Base-by-base conservation (phyloP, 108 stramenopile genomes). In the Craspedostauros australis region DNA sequence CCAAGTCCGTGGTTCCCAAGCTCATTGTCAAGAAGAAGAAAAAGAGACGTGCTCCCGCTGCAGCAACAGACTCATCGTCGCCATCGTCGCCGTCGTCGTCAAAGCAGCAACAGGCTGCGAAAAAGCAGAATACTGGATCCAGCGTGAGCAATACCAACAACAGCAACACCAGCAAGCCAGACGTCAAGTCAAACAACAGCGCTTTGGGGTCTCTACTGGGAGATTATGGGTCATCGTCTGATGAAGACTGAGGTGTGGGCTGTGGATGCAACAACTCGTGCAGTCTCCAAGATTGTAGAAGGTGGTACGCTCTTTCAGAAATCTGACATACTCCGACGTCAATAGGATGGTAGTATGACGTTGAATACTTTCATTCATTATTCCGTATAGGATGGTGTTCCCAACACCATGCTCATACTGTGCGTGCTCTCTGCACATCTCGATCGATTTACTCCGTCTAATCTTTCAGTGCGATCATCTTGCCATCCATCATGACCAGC, bases 151-250 rank as follows among this genome's bases (percentile, higher is more conserved):
- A 55, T 32, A 46, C 16, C 2, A 23, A 27, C 24, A 26, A 53
- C 29, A 23, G 31, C 12, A 57, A 37, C n/a, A 46, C 11, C 21
- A 19, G 20, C 12, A 52, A 28, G 57, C 34, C 43, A 7, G 38
- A 61, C 1, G 19, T n/a, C 42, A 15, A 14, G 11, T 43, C 42
- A 51, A 34, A 6, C 5, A 15, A 16, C 18, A n/a, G 23, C 28
- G 12, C 8, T 19, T 39, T 88, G 30, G 72, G 75, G 24, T 50
- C 57, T 22, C 39, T 78, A 25, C 44, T 88, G 22, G 71, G 66
- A 34, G 78, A 73, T 15, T 88, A 88, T 40, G 82, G 80, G 16
- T 83, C 84, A 11, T 60, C 54, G 9, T 49, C 52, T 9, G 63
- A 64, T 25, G 53, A 54, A 52, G 52, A 64, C 0, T 45, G 50